Evolutionary conservation across 257 asterid species (phyloP).

Genomic region (Capsicum baccatum): DNA sequence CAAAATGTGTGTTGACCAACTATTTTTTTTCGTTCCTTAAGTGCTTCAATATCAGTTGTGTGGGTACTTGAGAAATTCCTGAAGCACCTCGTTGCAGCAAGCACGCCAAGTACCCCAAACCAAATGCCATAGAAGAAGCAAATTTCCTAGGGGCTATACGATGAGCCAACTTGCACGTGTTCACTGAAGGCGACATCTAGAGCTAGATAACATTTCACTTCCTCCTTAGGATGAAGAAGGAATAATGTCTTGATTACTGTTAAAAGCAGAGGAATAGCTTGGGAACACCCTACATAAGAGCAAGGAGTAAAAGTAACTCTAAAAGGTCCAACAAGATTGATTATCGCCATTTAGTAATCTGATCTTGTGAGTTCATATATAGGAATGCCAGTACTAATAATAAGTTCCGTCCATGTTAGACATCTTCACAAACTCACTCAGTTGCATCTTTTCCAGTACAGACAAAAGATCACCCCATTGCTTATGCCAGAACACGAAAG

Average conservation of each 20-base stretch:
- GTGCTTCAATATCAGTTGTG: too few species aligned
- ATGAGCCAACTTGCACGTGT: neutral
- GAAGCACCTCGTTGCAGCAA: too few species aligned
- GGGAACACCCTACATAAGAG: neutral
- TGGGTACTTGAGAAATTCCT: too few species aligned
- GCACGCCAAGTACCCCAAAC: too few species aligned
- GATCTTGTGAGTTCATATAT: neutral
- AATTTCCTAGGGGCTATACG: too few species aligned
- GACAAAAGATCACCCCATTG: neutral
- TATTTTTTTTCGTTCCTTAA: too few species aligned
- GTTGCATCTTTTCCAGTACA: neutral
- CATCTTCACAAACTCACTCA: neutral
- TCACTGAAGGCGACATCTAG: neutral
- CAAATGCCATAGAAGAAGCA: too few species aligned
- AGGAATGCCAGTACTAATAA: neutral
- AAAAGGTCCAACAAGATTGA: neutral
- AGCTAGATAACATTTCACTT: neutral
- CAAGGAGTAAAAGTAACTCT: neutral
- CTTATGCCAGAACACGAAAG: neutral
- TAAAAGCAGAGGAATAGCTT: neutral
- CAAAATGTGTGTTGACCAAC: neutral
- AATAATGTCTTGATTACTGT: neutral
- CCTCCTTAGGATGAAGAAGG: neutral
- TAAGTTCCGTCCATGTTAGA: too few species aligned
- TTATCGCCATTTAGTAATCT: neutral